These are phyloP conservation scores for Pythium biforme DNA, from an alignment of 352 stramenopile species.

Conservation along the genomic window DNA sequence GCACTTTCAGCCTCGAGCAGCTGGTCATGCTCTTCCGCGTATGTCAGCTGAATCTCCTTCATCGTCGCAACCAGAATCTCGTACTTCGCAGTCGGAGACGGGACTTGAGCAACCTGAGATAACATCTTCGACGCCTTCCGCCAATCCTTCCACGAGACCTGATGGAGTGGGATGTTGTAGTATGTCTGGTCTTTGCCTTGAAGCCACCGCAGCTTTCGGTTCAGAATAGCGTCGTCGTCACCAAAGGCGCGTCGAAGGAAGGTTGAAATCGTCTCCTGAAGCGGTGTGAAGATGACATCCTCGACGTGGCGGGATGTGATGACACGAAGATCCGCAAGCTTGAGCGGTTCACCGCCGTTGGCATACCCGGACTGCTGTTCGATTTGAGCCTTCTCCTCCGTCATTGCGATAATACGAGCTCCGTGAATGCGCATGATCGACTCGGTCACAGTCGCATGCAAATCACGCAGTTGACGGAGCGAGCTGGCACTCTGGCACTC, in stretches of 20 bases:
- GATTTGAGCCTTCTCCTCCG: conserved; percentile 43
- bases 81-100: conserved; percentile 75
- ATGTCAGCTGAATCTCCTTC: conserved; percentile 73
- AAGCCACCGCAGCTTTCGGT: conserved; percentile 85
- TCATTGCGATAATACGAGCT: conserved; percentile 52
- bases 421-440: conserved; percentile 67
- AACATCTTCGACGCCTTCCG: conserved; percentile 69
- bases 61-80: conserved; percentile 74
- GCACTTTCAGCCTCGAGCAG: conserved; percentile 42
- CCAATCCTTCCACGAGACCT: conserved; percentile 87
- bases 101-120: conserved; percentile 48
- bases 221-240: conserved; percentile 76
- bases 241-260: conserved; percentile 63
- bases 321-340: conserved; percentile 49
- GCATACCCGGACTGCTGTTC: conserved; percentile 20
- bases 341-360: conserved; percentile 33
- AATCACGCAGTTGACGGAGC: conserved; percentile 60
- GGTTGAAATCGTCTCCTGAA: conserved; percentile 59
- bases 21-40: conserved; percentile 69
- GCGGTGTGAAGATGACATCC: conserved; percentile 68
- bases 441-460: conserved; percentile 56
- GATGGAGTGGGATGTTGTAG: conserved; percentile 83
- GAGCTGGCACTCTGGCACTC: conserved; percentile 42
- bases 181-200: conserved; percentile 90
- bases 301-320: conserved; percentile 80